phyloP scores from a whole-genome alignment of 257 asterid genomes.

The Sherardia arvensis region DNA sequence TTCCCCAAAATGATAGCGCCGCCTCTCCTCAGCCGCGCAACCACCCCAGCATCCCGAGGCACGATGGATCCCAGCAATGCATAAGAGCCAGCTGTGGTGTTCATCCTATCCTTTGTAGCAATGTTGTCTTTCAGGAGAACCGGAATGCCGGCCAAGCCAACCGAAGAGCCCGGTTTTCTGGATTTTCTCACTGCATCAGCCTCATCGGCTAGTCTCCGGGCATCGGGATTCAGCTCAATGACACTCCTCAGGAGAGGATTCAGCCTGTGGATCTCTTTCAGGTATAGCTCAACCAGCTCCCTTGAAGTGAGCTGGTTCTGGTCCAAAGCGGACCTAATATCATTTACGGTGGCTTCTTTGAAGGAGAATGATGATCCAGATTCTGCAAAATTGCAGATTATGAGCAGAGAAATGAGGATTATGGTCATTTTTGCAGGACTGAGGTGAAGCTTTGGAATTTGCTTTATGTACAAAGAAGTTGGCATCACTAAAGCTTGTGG shows the following conservation, averaged over 20 bases:
- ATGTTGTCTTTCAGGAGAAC: conserved; percentile 37
- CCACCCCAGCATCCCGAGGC: conserved; percentile 39
- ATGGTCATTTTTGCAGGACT: not conserved
- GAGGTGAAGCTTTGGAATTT: too few relatives aligned
- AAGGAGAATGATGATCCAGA: conserved; percentile 22
- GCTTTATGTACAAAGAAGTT: not conserved
- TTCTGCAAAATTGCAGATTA: not conserved
- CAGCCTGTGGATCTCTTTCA: conserved; percentile 20
- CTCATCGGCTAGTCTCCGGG: conserved; percentile 27
- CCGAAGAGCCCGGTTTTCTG: not conserved
- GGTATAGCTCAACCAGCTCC: conserved; percentile 33
- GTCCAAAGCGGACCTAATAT: conserved; percentile 29
- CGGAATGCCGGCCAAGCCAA: conserved; percentile 34
- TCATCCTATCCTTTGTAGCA: conserved; percentile 41
- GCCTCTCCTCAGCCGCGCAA: conserved; percentile 25
- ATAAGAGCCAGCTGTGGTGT: conserved; percentile 44
- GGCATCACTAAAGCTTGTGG: too few relatives aligned
- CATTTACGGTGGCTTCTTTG: conserved; percentile 44
- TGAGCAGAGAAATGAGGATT: not conserved
- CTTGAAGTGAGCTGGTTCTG: conserved; percentile 31
- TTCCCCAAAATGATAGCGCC: conserved; percentile 48
- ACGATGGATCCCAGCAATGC: conserved; percentile 35
- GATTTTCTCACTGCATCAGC: conserved; percentile 28
- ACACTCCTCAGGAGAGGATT: conserved; percentile 43
- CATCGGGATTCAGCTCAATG: conserved; percentile 50